phyloP scores from a whole-genome alignment of 2,329 filamentous ascomycete species.

The Penicillium sp. region DNA sequence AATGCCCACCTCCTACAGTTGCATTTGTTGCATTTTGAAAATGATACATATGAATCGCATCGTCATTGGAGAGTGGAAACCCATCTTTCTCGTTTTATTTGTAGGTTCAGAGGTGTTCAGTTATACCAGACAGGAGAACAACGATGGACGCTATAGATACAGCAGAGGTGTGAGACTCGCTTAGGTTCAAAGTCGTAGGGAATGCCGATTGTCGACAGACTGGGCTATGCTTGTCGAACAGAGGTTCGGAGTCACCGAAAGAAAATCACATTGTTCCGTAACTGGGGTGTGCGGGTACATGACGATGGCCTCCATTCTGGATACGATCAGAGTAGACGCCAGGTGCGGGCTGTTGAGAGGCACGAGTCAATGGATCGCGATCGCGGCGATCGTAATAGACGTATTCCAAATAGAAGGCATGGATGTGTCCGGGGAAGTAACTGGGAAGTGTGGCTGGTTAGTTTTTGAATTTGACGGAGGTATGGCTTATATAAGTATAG shows the following conservation, averaged over 20 bases:
- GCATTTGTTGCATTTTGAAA: neutral
- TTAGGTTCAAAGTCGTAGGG: neutral
- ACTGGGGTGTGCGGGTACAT: slow-evolving; percentile 5
- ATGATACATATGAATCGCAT: neutral
- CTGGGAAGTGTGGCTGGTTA: slow-evolving; percentile 33
- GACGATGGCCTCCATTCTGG: slow-evolving; percentile 34
- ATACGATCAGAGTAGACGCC: slow-evolving; percentile 43
- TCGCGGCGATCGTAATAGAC: slow-evolving; percentile 70
- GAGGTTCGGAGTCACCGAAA: neutral
- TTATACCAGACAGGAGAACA: neutral
- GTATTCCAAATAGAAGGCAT: slow-evolving; percentile 79
- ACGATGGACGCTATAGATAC: slow-evolving; percentile 1
- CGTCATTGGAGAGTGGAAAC: neutral
- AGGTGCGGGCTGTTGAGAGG: slow-evolving; percentile 27
- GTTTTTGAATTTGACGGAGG: slow-evolving; percentile 1
- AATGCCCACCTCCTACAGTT: neutral
- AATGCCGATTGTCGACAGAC: neutral
- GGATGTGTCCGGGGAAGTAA: slow-evolving; percentile 74
- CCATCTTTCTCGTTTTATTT: neutral
- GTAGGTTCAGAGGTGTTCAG: neutral
- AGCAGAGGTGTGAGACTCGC: neutral
- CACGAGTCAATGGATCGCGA: slow-evolving; percentile 22
- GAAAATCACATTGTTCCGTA: slow-evolving; percentile 26
- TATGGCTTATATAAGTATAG: neutral
- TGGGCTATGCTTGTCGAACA: no score